phyloP scores from a whole-genome alignment of 2,329 filamentous ascomycete genomes.

The Fusarium papillatum region DNA sequence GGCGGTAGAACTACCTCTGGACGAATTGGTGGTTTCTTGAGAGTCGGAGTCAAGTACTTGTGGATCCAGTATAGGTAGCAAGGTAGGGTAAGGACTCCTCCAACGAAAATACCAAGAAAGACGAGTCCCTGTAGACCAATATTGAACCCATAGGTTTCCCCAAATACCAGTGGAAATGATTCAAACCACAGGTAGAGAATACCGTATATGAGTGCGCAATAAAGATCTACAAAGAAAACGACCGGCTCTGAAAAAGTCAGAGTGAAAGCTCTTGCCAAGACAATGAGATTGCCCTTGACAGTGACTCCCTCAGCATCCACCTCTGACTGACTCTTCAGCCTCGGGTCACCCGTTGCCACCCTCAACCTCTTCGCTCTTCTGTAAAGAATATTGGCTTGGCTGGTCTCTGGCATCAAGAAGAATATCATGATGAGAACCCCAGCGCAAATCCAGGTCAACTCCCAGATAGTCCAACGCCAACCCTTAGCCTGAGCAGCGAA shows the following conservation, averaged over 20 bases:
- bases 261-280: conserved; percentile 54
- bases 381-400: conserved; percentile 37
- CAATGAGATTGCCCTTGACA: conserved; percentile 29
- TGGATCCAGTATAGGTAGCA: conserved; percentile 22
- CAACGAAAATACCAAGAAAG: conserved; percentile 30
- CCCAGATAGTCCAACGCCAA: conserved; percentile 44
- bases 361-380: conserved; percentile 32
- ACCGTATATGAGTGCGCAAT: conserved; percentile 57
- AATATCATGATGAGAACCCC: conserved; percentile 34
- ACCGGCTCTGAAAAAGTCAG: conserved; percentile 55
- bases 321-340: neutral
- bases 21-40: conserved; percentile 1
- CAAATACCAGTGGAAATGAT: conserved; percentile 35
- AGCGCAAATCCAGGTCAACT: conserved; percentile 36
- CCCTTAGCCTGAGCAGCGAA: conserved; percentile 20
- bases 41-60: conserved; percentile 14
- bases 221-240: conserved; percentile 57
- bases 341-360: conserved; percentile 25
- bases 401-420: conserved; percentile 44
- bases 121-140: conserved; percentile 68
- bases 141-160: conserved; percentile 54
- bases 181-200: conserved; percentile 56
- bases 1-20: conserved; percentile 45
- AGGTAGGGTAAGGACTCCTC: conserved; percentile 7
- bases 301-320: conserved; percentile 26